phyloP scores from a whole-genome alignment of 2,329 filamentous ascomycete species.

The Aspergillus fijiensis region DNA sequence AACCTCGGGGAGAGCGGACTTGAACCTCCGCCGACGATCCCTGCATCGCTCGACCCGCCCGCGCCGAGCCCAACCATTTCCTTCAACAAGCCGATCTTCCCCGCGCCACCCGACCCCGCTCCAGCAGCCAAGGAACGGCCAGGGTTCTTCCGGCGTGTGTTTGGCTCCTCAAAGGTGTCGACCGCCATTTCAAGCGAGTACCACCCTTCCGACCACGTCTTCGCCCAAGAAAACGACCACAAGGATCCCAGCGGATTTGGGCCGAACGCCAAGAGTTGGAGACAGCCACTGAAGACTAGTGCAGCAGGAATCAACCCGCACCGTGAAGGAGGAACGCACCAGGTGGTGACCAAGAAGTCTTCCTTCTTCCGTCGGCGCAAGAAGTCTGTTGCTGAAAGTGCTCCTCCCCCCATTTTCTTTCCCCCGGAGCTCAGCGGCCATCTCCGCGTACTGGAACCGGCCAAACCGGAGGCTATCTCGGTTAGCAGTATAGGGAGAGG shows the following conservation, averaged over 20 bases:
- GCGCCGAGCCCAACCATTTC: conserved; percentile 56
- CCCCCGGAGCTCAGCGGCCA: conserved; percentile 47
- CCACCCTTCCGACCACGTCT: conserved; percentile 21
- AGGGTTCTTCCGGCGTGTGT: conserved; percentile 92
- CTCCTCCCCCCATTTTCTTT: conserved; percentile 58
- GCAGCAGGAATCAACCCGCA: conserved; percentile 21
- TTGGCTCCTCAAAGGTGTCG: conserved; percentile 68
- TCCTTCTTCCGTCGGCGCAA: conserved; percentile 93
- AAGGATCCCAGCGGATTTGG: conserved; percentile 23
- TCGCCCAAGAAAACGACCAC: conserved; percentile 26
- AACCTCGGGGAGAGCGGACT: conserved; percentile 27
- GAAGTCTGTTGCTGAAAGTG: conserved; percentile 74
- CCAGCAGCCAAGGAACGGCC: conserved; percentile 64
- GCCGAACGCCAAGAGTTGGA: conserved; percentile 26
- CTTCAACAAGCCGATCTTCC: conserved; percentile 48
- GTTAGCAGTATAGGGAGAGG: conserved; percentile 79
- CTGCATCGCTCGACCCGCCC: conserved; percentile 49
- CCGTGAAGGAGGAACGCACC: conserved; percentile 39
- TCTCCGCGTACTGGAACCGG: conserved; percentile 26
- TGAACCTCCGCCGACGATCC: conserved; percentile 42
- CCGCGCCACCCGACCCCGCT: conserved; percentile 42
- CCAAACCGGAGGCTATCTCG: conserved; percentile 55
- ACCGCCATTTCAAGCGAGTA: conserved; percentile 24
- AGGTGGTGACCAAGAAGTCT: conserved; percentile 83
- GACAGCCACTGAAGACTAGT: conserved; percentile 29